phyloP scores from a whole-genome alignment of 345 rosid genomes.

The Populus tremula region DNA sequence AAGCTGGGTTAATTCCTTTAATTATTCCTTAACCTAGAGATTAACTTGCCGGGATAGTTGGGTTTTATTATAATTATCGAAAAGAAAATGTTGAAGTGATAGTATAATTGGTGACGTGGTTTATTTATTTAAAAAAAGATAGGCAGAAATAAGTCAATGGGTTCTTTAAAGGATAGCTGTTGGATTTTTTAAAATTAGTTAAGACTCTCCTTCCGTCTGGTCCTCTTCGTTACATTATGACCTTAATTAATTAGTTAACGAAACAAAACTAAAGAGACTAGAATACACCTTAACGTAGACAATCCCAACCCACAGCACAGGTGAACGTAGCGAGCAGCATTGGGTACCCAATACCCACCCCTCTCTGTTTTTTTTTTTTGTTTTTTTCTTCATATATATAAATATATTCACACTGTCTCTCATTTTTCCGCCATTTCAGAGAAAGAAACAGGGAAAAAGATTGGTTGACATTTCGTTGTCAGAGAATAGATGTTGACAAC shows the following conservation, averaged over 20 bases:
- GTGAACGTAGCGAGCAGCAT: neutral
- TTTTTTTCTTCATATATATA: neutral
- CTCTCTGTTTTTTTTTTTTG: neutral
- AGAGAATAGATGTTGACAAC: neutral
- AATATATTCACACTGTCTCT: neutral
- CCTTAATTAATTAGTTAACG: neutral
- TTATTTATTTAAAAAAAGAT: too few relatives aligned
- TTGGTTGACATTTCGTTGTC: neutral
- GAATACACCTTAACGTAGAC: neutral
- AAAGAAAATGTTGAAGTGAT: too few relatives aligned
- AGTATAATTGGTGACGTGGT: too few relatives aligned
- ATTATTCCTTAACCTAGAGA: too few relatives aligned
- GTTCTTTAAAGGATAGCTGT: neutral
- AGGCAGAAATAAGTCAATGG: too few relatives aligned
- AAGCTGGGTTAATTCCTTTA: too few relatives aligned
- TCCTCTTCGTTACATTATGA: neutral
- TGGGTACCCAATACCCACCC: neutral
- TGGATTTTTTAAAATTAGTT: too few relatives aligned
- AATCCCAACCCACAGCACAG: neutral
- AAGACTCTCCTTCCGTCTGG: neutral
- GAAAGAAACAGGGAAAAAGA: slow-evolving; percentile 16
- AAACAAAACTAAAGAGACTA: neutral
- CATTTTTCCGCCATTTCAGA: slow-evolving; percentile 34
- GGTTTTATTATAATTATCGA: too few relatives aligned
- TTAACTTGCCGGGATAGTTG: too few relatives aligned